phyloP scores from a whole-genome alignment of 176 grass and related monocot species.

The Pontederia crassipes region DNA sequence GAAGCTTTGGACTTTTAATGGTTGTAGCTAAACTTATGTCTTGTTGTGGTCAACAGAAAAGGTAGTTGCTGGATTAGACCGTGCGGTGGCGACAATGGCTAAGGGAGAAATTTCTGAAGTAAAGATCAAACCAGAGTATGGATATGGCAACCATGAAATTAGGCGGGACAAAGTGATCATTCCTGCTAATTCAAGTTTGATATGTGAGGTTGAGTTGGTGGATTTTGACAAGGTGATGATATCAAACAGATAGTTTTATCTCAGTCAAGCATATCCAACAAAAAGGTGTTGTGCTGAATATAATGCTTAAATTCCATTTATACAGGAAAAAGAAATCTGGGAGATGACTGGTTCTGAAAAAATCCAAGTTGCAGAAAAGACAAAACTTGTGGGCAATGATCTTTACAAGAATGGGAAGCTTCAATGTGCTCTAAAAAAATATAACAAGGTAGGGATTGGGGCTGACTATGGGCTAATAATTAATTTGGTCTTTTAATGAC shows the following conservation, averaged over 20 bases:
- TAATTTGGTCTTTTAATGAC: too few species aligned
- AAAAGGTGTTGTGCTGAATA: neutral
- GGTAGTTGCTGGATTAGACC: conserved; percentile 30
- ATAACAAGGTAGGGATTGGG: conserved; percentile 24
- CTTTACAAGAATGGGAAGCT: conserved; percentile 30
- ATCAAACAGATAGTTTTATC: neutral
- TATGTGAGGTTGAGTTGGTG: conserved; percentile 35
- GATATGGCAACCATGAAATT: conserved; percentile 22
- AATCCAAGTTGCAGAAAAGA: conserved; percentile 28
- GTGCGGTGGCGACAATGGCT: conserved; percentile 31
- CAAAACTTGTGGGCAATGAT: conserved; percentile 30
- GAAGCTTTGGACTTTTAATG: neutral
- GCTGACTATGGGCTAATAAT: neutral
- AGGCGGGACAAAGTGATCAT: conserved; percentile 6
- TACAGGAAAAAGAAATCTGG: conserved; percentile 28
- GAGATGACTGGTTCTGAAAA: conserved; percentile 30
- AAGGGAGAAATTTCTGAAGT: conserved; percentile 32
- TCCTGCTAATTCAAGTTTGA: conserved; percentile 25
- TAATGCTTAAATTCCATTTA: neutral
- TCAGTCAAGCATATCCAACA: neutral
- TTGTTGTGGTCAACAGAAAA: conserved; percentile 19
- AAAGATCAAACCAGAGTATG: conserved; percentile 26
- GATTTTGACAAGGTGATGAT: conserved; percentile 31
- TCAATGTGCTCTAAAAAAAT: conserved; percentile 31
- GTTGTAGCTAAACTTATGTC: neutral